phyloP scores from a whole-genome alignment of 441 rosid species.

The Bruguiera hainesii region DNA sequence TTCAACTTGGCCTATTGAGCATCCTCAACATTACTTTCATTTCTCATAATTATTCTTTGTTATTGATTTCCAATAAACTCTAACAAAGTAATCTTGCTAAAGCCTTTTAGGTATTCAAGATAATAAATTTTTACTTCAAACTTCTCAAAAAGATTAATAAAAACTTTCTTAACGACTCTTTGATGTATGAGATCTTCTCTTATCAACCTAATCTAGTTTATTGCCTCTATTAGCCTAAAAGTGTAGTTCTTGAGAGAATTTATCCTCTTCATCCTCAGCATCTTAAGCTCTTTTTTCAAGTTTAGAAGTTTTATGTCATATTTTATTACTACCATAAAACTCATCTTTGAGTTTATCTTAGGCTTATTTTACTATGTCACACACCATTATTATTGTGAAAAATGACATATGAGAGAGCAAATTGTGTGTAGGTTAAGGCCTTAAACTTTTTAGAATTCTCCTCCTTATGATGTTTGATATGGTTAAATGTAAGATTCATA shows the following conservation, averaged over 20 bases:
- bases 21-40: not conserved
- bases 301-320: too few species aligned
- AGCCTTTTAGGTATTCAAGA: too few species aligned
- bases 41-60: not conserved
- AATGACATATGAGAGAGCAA: not conserved
- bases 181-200: too few species aligned
- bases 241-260: not conserved
- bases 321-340: not conserved
- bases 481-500: too few species aligned
- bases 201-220: not conserved
- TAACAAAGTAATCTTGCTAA: too few species aligned
- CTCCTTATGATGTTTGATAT: too few species aligned
- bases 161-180: too few species aligned
- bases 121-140: too few species aligned
- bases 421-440: not conserved
- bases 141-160: too few species aligned
- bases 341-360: not conserved
- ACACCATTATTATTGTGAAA: not conserved
- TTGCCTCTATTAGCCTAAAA: not conserved
- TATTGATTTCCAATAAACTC: not conserved
- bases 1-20: too few species aligned
- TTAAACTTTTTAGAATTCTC: too few species aligned
- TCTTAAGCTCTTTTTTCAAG: too few species aligned
- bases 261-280: not conserved
- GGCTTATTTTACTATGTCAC: not conserved